Evolutionary conservation across 164 flowering plant species (phyloP).

Genomic region (Piper betle): DNA sequence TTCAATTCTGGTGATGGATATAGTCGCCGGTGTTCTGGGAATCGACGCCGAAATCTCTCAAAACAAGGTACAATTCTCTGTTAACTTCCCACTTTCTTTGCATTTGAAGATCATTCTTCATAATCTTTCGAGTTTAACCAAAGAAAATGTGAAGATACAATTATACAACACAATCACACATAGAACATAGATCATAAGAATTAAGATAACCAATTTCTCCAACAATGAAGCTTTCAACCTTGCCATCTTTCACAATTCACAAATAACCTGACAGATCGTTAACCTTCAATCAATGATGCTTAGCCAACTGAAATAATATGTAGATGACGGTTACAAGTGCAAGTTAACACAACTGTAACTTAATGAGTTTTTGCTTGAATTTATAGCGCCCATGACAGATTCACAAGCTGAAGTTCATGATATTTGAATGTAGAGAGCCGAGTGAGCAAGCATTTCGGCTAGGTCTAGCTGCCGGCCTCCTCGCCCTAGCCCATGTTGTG

Average conservation of each 20-base stretch:
- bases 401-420: conserved; percentile 53
- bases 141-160: background rate
- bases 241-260: no score
- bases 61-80: conserved; percentile 40
- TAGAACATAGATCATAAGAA: no score
- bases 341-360: background rate
- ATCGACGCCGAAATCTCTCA: conserved; percentile 76
- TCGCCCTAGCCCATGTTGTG: conserved; percentile 54
- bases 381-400: conserved; percentile 22
- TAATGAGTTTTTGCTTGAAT: background rate
- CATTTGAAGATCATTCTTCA: background rate
- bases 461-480: conserved; percentile 57
- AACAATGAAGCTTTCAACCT: no score
- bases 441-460: conserved; percentile 62
- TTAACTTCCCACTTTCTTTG: background rate
- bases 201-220: no score
- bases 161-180: no score
- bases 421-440: conserved; percentile 81
- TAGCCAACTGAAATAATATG: background rate
- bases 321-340: background rate
- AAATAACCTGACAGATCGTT: no score
- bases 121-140: background rate
- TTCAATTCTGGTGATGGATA: conserved; percentile 44
- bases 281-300: no score
- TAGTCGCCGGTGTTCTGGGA: conserved; percentile 74